These are phyloP conservation scores for Pseudogymnoascus sp. DNA, from an alignment of 2,329 filamentous ascomycete species.

Conservation along the genomic window DNA sequence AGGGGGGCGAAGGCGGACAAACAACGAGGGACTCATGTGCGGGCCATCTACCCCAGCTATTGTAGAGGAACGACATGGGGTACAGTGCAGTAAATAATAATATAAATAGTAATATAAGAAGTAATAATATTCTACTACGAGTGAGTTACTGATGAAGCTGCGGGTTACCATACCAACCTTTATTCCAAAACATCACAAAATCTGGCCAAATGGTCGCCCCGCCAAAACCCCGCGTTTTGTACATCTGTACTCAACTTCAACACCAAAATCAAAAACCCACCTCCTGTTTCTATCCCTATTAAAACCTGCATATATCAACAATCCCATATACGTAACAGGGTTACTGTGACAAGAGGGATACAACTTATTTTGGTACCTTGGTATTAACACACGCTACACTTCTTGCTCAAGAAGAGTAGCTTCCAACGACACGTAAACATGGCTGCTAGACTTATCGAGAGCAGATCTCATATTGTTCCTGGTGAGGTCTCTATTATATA, in stretches of 20 bases:
- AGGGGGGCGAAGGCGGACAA: background rate
- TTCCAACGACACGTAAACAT: background rate
- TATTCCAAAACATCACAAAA: background rate
- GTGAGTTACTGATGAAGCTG: background rate
- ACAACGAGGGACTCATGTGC: background rate
- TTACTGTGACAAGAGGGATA: background rate
- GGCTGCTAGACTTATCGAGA: conserved; percentile 28
- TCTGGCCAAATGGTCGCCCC: background rate
- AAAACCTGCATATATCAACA: background rate
- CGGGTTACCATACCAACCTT: background rate
- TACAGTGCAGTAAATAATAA: background rate
- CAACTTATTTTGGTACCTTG: background rate
- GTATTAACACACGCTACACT: background rate
- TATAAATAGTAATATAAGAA: background rate
- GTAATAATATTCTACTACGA: background rate
- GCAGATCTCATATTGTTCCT: conserved; percentile 38
- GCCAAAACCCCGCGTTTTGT: background rate
- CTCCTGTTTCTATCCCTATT: background rate
- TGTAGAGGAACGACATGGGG: background rate
- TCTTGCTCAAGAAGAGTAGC: background rate
- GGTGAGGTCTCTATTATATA: conserved; percentile 26
- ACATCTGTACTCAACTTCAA: background rate
- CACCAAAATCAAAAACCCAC: background rate
- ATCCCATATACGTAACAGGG: background rate
- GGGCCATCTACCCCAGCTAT: background rate